Percentiles rank a stretch among this genome's conserved stretches.
Evolutionary conservation across 2,329 filamentous ascomycete species (phyloP).

Genomic region (Calonectria hawksworthii): DNA sequence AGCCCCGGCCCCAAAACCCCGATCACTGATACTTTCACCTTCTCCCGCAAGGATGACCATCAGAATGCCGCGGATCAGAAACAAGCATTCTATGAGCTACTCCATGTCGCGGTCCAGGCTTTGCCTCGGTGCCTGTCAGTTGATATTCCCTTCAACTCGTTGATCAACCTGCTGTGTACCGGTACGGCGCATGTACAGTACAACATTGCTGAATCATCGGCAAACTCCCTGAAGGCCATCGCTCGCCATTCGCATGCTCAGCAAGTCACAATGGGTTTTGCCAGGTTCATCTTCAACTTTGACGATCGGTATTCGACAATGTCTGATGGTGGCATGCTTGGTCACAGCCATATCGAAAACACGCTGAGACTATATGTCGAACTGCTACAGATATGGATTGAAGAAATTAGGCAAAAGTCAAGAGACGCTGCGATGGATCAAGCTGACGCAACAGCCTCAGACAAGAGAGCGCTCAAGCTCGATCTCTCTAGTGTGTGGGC

Average conservation of each 20-base stretch:
- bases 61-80: slow-evolving; percentile 83
- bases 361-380: slow-evolving; percentile 95
- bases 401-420: slow-evolving; percentile 91
- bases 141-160: slow-evolving; percentile 90
- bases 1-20: slow-evolving; percentile 92
- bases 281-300: slow-evolving; percentile 98
- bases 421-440: slow-evolving; percentile 78
- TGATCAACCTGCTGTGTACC: slow-evolving; percentile 96
- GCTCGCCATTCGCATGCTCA: slow-evolving; percentile 94
- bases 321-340: slow-evolving; percentile 97
- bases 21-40: slow-evolving; percentile 93
- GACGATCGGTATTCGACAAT: slow-evolving; percentile 98
- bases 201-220: slow-evolving; percentile 92
- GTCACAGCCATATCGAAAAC: slow-evolving; percentile 93
- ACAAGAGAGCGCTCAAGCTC: slow-evolving; percentile 81
- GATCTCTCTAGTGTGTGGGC: slow-evolving; percentile 91
- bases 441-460: slow-evolving; percentile 72
- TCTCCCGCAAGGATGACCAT: slow-evolving; percentile 85
- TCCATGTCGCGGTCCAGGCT: slow-evolving; percentile 96
- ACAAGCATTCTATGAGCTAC: slow-evolving; percentile 93
- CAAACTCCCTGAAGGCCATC: slow-evolving; percentile 94
- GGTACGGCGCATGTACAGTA: slow-evolving; percentile 95
- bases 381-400: slow-evolving; percentile 95
- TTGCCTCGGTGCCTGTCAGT: slow-evolving; percentile 93
- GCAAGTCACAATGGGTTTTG: slow-evolving; percentile 96